Evolutionary conservation across 2,329 filamentous ascomycete species (phyloP), one percentile per base, ranked within the genome.

Genomic region (Orbilia javanica): DNA sequence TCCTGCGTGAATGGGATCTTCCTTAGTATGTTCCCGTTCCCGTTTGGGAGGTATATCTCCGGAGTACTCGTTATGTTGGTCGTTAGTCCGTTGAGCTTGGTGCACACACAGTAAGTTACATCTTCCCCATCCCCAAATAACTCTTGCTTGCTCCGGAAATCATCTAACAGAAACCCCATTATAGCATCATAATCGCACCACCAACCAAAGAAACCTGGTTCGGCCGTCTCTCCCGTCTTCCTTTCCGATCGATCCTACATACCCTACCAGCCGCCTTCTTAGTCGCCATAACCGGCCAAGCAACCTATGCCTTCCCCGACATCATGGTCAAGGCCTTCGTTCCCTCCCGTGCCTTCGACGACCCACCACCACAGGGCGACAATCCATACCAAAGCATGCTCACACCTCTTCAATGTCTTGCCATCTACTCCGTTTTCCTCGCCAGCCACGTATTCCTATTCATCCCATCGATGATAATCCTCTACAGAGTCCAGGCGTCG

Each of bases 401-500:
- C 2, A 80, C 80, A 3, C 84, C 83, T 79, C 69, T 81, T 22
- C 80, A 83, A 52, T 79, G 75, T 13, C 52, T 87, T 7, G 75
- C 87, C 13, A 82, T 90, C 48, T 79, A 85, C 27, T 78, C 87
- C 70, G 79, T 88, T 34, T 82, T 86, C 50, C 79, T 90, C 7
- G 82, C 80, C 18, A 44, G 90, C 66, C 86, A 88, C 70, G 84
- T 91, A 50, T 84, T 93, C 69, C 84, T 94, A 76, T 86, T 93
- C 79, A 88, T 97, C 71, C 94, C 95, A 18, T 89, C 93, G 44
- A 88, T 89, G 75, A 92, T 95, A 34, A 89, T 93, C 22, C 89
- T 97, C 75, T 87, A 92, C 80, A 93, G 95, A 79, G 90, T 97
- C 39, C 93, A 97, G 83, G 94, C 94, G 5, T 95, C 93, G 60